A percentile compares a stretch with the other conserved stretches of the same genome.
phyloP scores from a whole-genome alignment of 371 early-diverging fungal species.

The Circinella minor region DNA sequence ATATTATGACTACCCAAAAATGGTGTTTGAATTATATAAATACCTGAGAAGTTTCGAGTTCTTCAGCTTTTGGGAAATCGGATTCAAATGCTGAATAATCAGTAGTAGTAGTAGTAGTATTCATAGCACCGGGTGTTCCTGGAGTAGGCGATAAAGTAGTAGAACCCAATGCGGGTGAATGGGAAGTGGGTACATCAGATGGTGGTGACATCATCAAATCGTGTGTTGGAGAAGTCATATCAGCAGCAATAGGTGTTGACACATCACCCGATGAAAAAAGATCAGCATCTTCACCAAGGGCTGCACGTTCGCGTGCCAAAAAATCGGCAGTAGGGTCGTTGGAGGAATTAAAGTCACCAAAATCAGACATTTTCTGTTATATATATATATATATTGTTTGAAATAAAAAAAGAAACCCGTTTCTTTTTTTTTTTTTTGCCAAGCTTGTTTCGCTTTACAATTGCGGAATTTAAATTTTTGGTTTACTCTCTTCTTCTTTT shows the following conservation, averaged over 20 bases:
- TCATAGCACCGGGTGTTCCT: neutral
- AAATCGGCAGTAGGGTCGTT: conserved; percentile 91
- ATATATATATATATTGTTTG: neutral
- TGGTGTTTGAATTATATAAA: neutral
- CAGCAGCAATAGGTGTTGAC: conserved; percentile 17
- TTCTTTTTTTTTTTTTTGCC: too few relatives aligned
- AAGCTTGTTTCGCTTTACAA: too few relatives aligned
- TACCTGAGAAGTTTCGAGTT: conserved; percentile 55
- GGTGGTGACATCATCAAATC: conserved; percentile 25
- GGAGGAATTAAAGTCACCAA: conserved; percentile 59
- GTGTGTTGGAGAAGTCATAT: neutral
- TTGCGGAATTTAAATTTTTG: neutral
- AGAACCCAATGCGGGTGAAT: conserved; percentile 17
- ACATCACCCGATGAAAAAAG: conserved; percentile 44
- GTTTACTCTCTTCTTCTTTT: too few relatives aligned
- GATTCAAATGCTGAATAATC: conserved; percentile 44
- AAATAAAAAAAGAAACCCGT: neutral
- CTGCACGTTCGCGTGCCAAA: conserved; percentile 89
- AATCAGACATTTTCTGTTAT: conserved; percentile 45
- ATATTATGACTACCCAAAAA: too few relatives aligned
- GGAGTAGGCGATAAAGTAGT: conserved; percentile 15
- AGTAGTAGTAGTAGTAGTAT: conserved; percentile 2
- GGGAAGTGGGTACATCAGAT: conserved; percentile 11
- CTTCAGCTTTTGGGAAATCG: conserved; percentile 53
- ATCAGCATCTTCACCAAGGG: conserved; percentile 82